A percentile compares a stretch with the other conserved stretches of the same genome.
These are phyloP conservation scores for Rosa persica DNA, from an alignment of 306 rosid species.

Conservation along the genomic window DNA sequence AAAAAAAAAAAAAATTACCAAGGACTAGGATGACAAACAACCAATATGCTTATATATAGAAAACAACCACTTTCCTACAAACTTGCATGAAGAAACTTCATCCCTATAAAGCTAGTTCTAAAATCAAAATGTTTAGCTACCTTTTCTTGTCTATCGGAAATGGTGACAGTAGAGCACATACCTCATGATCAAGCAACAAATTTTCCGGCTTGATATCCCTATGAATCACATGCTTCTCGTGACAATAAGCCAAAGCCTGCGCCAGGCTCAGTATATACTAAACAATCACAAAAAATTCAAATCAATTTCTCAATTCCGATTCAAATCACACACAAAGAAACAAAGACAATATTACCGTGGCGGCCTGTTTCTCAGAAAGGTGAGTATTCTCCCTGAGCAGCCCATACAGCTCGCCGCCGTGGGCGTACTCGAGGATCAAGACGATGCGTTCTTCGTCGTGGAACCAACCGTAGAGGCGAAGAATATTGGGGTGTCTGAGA, in stretches of 20 bases:
- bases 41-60: background rate
- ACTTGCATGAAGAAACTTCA: too few relatives aligned
- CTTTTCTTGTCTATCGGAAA: background rate
- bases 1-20: background rate
- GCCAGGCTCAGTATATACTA: conserved; percentile 83
- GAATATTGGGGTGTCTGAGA: conserved; percentile 61
- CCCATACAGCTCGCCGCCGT: conserved; percentile 75
- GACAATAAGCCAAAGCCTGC: conserved; percentile 83
- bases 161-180: background rate
- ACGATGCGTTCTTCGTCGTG: conserved; percentile 64
- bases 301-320: background rate
- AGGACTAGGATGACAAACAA: background rate
- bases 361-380: conserved; percentile 70
- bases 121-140: too few relatives aligned
- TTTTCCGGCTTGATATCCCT: conserved; percentile 96
- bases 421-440: conserved; percentile 85
- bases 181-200: conserved; percentile 87
- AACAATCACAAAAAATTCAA: conserved; percentile 23
- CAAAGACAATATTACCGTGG: conserved; percentile 44
- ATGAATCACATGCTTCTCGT: conserved; percentile 87
- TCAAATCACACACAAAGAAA: background rate
- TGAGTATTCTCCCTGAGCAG: conserved; percentile 51
- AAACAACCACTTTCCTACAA: background rate
- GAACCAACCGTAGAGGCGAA: conserved; percentile 82
- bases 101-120: too few relatives aligned